Conservation (phyloP, 1,284 basidiomycete species). For the Phaffia rhodozyma region DNA sequence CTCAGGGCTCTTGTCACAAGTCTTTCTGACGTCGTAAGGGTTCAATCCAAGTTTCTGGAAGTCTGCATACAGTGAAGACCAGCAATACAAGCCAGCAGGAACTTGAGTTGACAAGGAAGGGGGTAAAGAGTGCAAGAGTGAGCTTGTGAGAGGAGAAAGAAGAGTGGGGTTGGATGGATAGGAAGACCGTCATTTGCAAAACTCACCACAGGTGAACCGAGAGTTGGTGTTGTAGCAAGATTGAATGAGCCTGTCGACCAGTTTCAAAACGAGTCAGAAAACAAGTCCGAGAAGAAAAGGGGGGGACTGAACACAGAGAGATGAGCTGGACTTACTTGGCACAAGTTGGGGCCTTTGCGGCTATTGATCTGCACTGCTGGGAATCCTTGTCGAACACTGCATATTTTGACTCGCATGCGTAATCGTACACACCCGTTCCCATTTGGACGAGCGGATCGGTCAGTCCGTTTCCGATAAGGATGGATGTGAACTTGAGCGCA, state of each 20-base stretch:
- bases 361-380: constrained; percentile 32
- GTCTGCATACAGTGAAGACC: constrained; percentile 39
- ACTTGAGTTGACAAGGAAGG: not conserved
- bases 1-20: constrained; percentile 48
- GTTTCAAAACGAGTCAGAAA: no score
- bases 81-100: constrained; percentile 37
- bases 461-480: constrained; percentile 52
- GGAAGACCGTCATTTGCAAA: constrained; percentile 26
- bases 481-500: constrained; percentile 60
- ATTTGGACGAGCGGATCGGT: constrained; percentile 68
- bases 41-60: constrained; percentile 40
- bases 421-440: constrained; percentile 38
- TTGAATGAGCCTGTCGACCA: constrained; percentile 4
- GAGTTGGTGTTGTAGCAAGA: constrained; percentile 35
- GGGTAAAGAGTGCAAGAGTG: not conserved
- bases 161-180: not conserved
- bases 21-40: constrained; percentile 67
- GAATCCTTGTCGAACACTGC: constrained; percentile 31
- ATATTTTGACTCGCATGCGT: constrained; percentile 36
- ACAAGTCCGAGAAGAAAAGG: not conserved
- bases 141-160: not conserved
- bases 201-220: constrained; percentile 42
- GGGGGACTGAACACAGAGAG: not conserved
- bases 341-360: constrained; percentile 31
- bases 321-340: constrained; percentile 27